Conservation (phyloP, 345 rosid genomes). For the Brassica napus region Da-Ae NC_063448.1:48493501-48494000, state of each 20-base stretch:
- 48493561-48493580: constrained; percentile 68
- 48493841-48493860: constrained; percentile 88
- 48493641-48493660: constrained; percentile 80
- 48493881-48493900: constrained; percentile 95
- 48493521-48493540: constrained; percentile 71
- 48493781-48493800: constrained; percentile 85
- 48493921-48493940: constrained; percentile 91
- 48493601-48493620: constrained; percentile 50
- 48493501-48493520: constrained; percentile 88
- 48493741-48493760: constrained; percentile 92
- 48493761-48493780: constrained; percentile 77
- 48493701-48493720: constrained; percentile 87
- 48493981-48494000: constrained; percentile 12
- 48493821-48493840: constrained; percentile 67
- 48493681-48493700: constrained; percentile 70
- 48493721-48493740: constrained; percentile 82
- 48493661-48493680: constrained; percentile 94
- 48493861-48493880: constrained; percentile 91
- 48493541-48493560: constrained; percentile 57
- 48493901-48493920: constrained; percentile 87
- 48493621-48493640: constrained; percentile 94
- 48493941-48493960: constrained; percentile 77
- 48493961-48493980: constrained; percentile 40
- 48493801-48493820: constrained; percentile 70
- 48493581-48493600: constrained; percentile 12